Conservation (phyloP, 2,329 filamentous ascomycete species). For the Penicillium brasilianum region DNA sequence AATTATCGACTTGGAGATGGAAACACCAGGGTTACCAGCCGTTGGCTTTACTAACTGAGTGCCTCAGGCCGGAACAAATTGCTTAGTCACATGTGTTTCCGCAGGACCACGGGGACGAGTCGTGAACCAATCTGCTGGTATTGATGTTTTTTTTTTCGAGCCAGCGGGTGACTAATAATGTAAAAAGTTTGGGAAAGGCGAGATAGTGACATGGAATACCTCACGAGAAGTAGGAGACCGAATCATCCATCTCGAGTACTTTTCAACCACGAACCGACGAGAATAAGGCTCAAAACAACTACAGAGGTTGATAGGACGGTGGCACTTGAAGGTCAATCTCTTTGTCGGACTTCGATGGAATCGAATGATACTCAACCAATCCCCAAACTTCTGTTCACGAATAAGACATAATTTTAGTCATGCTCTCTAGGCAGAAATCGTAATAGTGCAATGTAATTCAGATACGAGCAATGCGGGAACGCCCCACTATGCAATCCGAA, state of each 20-base stretch:
- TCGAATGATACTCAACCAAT: neutral
- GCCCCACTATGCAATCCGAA: neutral
- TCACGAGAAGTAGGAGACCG: no score
- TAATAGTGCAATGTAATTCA: neutral
- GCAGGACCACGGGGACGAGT: no score
- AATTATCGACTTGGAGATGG: neutral
- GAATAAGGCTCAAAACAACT: neutral
- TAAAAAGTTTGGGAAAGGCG: no score
- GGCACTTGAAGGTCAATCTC: no score
- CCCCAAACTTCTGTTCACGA: neutral
- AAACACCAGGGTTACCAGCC: neutral
- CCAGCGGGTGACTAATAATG: no score
- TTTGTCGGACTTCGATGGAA: neutral
- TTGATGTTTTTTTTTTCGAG: no score
- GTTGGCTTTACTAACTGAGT: neutral
- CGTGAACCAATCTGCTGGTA: no score
- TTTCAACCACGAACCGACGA: neutral
- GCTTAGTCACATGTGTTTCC: neutral
- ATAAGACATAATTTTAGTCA: neutral
- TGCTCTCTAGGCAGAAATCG: neutral
- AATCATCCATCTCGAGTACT: neutral
- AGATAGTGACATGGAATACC: no score
- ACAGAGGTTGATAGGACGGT: neutral
- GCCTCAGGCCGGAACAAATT: neutral
- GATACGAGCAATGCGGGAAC: neutral